These are phyloP conservation scores for Paraphaeosphaeria sporulosa DNA, from an alignment of 2,329 filamentous ascomycete genomes.

Conservation along the genomic window DNA sequence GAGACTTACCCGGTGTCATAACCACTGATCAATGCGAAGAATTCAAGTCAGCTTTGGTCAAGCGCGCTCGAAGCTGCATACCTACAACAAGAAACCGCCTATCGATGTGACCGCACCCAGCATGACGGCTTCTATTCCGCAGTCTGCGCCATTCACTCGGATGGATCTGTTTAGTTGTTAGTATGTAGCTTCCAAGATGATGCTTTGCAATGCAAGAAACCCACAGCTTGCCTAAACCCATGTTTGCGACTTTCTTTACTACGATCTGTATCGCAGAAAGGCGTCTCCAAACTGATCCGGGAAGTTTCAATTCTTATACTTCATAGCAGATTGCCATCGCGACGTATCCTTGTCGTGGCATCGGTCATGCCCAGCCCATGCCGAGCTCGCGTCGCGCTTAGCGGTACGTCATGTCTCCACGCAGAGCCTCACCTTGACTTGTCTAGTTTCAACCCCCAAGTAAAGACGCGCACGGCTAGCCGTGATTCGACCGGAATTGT, in stretches of 20 bases:
- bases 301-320: too few species aligned
- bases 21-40: too few species aligned
- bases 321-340: not conserved
- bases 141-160: constrained; percentile 40
- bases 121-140: constrained; percentile 55
- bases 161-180: constrained; percentile 26
- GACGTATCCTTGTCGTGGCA: not conserved
- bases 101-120: constrained; percentile 64
- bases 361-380: constrained; percentile 16
- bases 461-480: too few species aligned
- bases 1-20: too few species aligned
- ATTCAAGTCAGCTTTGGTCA: too few species aligned
- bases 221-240: too few species aligned
- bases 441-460: not conserved
- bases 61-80: not conserved
- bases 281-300: too few species aligned
- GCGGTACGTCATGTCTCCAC: constrained; percentile 13
- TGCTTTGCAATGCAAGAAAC: too few species aligned
- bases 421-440: constrained; percentile 1
- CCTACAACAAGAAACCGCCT: constrained; percentile 65
- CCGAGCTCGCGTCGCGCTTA: constrained; percentile 2
- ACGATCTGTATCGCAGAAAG: too few species aligned
- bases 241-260: too few species aligned
- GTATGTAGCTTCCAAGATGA: too few species aligned
- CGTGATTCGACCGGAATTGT: too few species aligned